These are phyloP conservation scores for Boletus patriciae DNA, from an alignment of 768 basidiomycete species.

Conservation along the genomic window DNA sequence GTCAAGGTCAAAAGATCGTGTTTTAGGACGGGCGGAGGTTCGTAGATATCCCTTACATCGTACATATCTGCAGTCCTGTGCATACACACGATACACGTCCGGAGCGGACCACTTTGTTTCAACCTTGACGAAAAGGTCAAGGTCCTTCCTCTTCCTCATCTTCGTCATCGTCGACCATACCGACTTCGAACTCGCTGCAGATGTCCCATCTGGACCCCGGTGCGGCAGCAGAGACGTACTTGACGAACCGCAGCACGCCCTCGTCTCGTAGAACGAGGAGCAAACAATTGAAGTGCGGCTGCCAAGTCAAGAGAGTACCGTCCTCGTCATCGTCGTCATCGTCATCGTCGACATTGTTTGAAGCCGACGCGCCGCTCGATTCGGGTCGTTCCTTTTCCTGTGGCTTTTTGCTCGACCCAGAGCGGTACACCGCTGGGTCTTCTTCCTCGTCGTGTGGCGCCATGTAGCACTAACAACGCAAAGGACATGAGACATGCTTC, in stretches of 20 bases:
- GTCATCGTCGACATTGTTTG: slow-evolving; percentile 6
- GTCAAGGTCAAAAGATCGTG: slow-evolving; percentile 69
- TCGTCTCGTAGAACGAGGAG: slow-evolving; percentile 90
- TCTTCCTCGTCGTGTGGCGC: slow-evolving; percentile 93
- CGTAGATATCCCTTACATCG: neutral
- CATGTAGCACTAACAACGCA: slow-evolving; percentile 74
- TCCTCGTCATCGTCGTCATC: slow-evolving; percentile 51
- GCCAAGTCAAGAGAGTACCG: slow-evolving; percentile 79
- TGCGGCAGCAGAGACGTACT: slow-evolving; percentile 89
- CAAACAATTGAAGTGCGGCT: slow-evolving; percentile 87
- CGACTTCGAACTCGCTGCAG: slow-evolving; percentile 89
- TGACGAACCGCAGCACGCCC: slow-evolving; percentile 92
- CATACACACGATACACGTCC: neutral
- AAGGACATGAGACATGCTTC: neutral
- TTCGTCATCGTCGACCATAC: slow-evolving; percentile 65
- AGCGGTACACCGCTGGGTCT: slow-evolving; percentile 91
- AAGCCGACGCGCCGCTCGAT: slow-evolving; percentile 18
- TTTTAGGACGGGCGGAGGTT: slow-evolving; percentile 43
- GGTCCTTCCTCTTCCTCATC: slow-evolving; percentile 28
- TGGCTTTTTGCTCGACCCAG: slow-evolving; percentile 44
- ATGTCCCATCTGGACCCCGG: slow-evolving; percentile 93
- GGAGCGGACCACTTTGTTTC: neutral
- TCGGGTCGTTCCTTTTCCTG: slow-evolving; percentile 18
- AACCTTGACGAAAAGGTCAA: neutral
- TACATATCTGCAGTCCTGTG: neutral